Percentiles rank a stretch among this genome's conserved stretches.
phyloP scores from a whole-genome alignment of 2,329 filamentous ascomycete genomes.

The Phoma sp. region DNA sequence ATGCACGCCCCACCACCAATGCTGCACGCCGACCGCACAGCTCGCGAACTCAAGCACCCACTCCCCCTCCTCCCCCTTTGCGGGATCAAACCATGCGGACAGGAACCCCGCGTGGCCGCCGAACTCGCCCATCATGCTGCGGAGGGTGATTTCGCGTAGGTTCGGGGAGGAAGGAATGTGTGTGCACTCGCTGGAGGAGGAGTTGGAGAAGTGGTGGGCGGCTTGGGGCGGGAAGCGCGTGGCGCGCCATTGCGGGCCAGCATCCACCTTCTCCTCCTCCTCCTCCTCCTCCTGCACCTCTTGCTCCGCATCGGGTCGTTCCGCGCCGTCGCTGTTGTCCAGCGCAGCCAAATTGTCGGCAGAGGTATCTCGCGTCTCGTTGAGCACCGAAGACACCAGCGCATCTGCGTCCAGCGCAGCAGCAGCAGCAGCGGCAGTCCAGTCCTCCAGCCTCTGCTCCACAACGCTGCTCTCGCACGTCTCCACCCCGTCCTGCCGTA shows the following conservation, averaged over 20 bases:
- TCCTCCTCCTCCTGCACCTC: not conserved
- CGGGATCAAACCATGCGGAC: constrained; percentile 85
- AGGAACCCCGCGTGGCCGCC: constrained; percentile 89
- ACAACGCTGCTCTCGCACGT: constrained; percentile 18
- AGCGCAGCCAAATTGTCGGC: constrained; percentile 2
- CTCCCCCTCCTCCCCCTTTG: constrained; percentile 71
- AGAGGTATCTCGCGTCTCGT: no score
- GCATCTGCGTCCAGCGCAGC: not conserved
- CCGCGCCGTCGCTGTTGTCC: not conserved
- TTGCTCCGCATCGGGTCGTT: not conserved
- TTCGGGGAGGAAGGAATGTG: constrained; percentile 53
- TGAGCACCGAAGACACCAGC: no score
- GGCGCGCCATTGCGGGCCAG: constrained; percentile 28
- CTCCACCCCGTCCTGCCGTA: constrained; percentile 25
- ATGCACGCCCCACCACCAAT: constrained; percentile 94
- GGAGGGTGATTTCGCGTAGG: constrained; percentile 86
- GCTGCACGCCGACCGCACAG: constrained; percentile 82
- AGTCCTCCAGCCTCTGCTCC: constrained; percentile 1
- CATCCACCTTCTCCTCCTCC: not conserved
- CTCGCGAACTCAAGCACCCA: constrained; percentile 84
- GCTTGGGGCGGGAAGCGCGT: constrained; percentile 23
- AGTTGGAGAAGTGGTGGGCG: constrained; percentile 45
- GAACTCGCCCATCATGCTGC: constrained; percentile 98
- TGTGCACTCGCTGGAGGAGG: constrained; percentile 42
- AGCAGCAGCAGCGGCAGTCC: not conserved